Percentiles rank a stretch among this genome's conserved stretches.
These are phyloP conservation scores for Eucalyptus pauciflora DNA, from an alignment of 345 rosid genomes.

Conservation along the genomic window DNA sequence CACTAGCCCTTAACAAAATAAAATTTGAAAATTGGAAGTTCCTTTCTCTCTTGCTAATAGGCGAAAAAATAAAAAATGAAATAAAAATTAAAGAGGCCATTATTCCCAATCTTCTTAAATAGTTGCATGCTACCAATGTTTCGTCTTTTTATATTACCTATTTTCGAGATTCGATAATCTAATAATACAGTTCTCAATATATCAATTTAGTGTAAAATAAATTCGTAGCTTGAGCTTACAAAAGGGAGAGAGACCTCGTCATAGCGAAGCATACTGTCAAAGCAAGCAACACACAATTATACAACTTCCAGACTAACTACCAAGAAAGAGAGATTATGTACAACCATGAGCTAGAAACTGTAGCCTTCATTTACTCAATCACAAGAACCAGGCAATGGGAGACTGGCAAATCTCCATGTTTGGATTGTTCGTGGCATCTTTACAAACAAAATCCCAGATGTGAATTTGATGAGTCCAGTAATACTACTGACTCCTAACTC, in stretches of 20 bases:
- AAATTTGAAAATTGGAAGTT: not conserved
- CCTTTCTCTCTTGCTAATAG: not conserved
- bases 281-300: not conserved
- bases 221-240: too few species aligned
- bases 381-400: not conserved
- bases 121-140: not conserved
- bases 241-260: too few species aligned
- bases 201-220: too few species aligned
- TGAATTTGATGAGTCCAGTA: not conserved
- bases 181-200: not conserved
- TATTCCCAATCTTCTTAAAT: not conserved
- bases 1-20: not conserved
- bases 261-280: not conserved
- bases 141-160: not conserved
- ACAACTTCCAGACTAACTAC: not conserved
- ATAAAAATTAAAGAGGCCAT: too few species aligned
- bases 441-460: not conserved
- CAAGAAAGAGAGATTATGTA: not conserved
- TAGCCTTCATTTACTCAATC: not conserved
- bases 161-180: too few species aligned
- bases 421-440: not conserved
- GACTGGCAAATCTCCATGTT: not conserved
- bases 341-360: not conserved
- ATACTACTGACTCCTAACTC: not conserved
- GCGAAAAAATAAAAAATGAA: too few species aligned